Percentiles rank a stretch among this genome's conserved stretches.
Conservation (phyloP, 2,329 filamentous ascomycete genomes). For the Cladosporium sp. region DNA sequence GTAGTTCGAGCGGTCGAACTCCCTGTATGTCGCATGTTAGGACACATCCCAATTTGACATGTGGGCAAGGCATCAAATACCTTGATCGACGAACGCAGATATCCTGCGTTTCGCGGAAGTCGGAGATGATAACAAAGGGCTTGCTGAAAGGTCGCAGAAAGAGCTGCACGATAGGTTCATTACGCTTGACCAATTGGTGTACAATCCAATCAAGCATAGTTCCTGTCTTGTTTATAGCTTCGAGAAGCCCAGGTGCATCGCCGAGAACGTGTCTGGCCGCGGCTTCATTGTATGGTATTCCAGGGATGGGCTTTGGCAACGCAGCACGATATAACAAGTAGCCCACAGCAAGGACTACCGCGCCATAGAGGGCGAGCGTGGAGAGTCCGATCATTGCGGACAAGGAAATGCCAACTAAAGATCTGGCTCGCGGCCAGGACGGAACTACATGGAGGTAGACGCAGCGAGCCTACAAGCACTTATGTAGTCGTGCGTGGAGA, state of each 20-base stretch:
- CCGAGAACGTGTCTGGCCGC: slow-evolving; percentile 43
- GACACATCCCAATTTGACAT: neutral
- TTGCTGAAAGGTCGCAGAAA: slow-evolving; percentile 48
- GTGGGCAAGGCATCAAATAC: slow-evolving; percentile 29
- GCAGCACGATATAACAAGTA: slow-evolving; percentile 8
- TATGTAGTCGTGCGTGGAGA: neutral
- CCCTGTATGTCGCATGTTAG: neutral
- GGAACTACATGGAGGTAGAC: neutral
- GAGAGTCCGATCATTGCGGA: neutral
- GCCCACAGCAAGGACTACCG: neutral
- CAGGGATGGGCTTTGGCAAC: slow-evolving; percentile 47
- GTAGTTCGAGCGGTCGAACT: slow-evolving; percentile 30
- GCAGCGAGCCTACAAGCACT: neutral
- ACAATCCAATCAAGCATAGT: neutral
- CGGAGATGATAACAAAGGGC: slow-evolving; percentile 49
- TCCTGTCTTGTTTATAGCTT: neutral
- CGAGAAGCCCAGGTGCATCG: neutral
- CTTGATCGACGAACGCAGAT: slow-evolving; percentile 45
- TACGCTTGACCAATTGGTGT: slow-evolving; percentile 24
- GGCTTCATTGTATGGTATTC: slow-evolving; percentile 48
- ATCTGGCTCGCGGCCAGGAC: neutral
- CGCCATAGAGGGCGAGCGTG: neutral
- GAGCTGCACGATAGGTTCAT: slow-evolving; percentile 49
- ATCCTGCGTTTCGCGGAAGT: slow-evolving; percentile 47
- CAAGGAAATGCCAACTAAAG: neutral